A percentile compares a stretch with the other conserved stretches of the same genome.
Evolutionary conservation across 2,329 filamentous ascomycete genomes (phyloP).

Genomic region (Botryotinia globosa): DNA sequence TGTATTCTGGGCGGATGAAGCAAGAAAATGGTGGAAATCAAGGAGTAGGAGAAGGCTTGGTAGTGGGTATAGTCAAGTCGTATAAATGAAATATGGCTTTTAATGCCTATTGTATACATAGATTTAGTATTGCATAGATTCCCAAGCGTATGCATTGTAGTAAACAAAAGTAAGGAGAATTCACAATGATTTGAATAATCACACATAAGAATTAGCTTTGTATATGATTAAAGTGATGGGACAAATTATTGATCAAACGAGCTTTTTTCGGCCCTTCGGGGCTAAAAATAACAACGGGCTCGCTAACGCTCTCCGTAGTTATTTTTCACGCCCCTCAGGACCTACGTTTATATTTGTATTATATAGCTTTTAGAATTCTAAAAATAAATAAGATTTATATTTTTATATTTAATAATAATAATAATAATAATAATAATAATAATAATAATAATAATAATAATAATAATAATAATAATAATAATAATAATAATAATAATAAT

Average conservation of each 20-base stretch:
- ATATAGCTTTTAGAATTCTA: too few relatives aligned
- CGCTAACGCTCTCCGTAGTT: too few relatives aligned
- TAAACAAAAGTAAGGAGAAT: constrained; percentile 8
- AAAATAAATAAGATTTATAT: too few relatives aligned
- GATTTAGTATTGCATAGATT: constrained; percentile 19
- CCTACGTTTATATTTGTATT: too few relatives aligned
- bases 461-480: too few relatives aligned
- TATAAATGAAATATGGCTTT: constrained; percentile 42
- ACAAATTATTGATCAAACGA: background rate
- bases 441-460: too few relatives aligned
- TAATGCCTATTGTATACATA: constrained; percentile 23
- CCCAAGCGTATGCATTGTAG: constrained; percentile 15
- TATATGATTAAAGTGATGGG: background rate
- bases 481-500: too few relatives aligned
- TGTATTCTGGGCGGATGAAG: constrained; percentile 95
- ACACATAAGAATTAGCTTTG: background rate
- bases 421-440: too few relatives aligned
- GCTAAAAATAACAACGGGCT: too few relatives aligned
- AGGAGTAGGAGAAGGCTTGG: constrained; percentile 53
- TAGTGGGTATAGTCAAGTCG: constrained; percentile 63
- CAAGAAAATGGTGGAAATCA: constrained; percentile 73
- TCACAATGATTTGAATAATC: background rate
- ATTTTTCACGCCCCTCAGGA: too few relatives aligned
- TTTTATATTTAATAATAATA: too few relatives aligned
- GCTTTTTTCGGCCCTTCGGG: too few relatives aligned